Base-by-base conservation (phyloP, 768 basidiomycete species). In the Roridomyces roridus region DNA sequence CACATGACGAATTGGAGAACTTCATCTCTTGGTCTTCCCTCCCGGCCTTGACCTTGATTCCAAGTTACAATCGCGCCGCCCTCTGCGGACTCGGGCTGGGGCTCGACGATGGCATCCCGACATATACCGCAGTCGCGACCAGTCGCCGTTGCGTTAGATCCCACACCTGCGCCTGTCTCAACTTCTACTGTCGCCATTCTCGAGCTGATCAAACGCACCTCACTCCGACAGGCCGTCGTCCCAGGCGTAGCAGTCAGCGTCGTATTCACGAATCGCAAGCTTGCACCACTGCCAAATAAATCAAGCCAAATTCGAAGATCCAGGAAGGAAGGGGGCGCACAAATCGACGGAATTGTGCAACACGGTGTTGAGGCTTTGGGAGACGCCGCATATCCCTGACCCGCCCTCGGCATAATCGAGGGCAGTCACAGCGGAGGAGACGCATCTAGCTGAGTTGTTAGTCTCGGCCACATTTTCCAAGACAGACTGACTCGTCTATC, bases 321-420 rank as follows among this genome's bases (percentile, higher is more conserved):
- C 45, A 41, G 44, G 5, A 18, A 20, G 17, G 35, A 9, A 39
- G 6, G 29, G 20, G 15, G 70, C 77, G 41, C 60, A 75, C 84
- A 70, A 47, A 18, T 65, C 54, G 1, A 77, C 80, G 1, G 74
- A 70, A 5, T 75, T 68, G 60, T 84, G 80, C 57, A 77, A 83
- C n/a, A 76, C 58, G 3, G 72, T 68, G 49, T 82, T 76, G 61
- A 84, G 78, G 3, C 65, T 72, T 48, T 78, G 78, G 1, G 82
- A 81, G 23, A 82, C 78, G 8, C 77, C 77, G 1, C 70, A 51
- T 10, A 63, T 57, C 6, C 66, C 66, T 12, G 18, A 12, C 4
- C 68, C 69, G 8, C 75, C 73, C 17, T 72, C 67, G 1, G 70
- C 69, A 12, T 68, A 65, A 24, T 74, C 73, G 39, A 77, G 50